Evolutionary conservation across 1,284 basidiomycete genomes (phyloP).

Genomic region (Salmacisia buchloeana): DNA sequence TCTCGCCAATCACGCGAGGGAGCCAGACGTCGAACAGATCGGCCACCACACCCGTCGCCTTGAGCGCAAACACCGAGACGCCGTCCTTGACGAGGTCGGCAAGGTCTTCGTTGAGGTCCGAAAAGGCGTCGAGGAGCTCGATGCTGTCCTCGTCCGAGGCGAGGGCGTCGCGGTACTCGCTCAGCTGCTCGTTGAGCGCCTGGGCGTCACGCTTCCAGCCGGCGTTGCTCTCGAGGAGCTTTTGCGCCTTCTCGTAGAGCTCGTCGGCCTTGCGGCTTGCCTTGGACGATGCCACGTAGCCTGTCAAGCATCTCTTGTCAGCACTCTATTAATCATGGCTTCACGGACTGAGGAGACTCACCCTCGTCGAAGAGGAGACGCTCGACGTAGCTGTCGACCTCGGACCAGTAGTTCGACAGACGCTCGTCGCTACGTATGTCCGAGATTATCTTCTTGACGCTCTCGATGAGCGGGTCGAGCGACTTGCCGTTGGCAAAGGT

Average conservation of each 20-base stretch:
- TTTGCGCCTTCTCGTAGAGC: slow-evolving; percentile 52
- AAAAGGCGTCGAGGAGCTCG: slow-evolving; percentile 50
- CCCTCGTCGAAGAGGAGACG: slow-evolving; percentile 50
- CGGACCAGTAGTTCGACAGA: slow-evolving; percentile 49
- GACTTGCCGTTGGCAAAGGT: slow-evolving; percentile 51
- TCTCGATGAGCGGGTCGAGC: slow-evolving; percentile 50
- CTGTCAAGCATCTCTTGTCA: no score
- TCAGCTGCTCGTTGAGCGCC: slow-evolving; percentile 50
- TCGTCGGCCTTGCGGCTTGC: slow-evolving; percentile 50
- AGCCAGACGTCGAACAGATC: slow-evolving; percentile 54
- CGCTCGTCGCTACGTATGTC: slow-evolving; percentile 51
- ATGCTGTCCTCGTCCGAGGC: slow-evolving; percentile 47
- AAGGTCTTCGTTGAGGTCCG: slow-evolving; percentile 51
- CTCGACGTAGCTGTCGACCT: slow-evolving; percentile 49
- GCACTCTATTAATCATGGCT: no score
- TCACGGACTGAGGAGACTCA: no score
- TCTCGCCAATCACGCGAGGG: slow-evolving; percentile 52
- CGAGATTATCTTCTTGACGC: slow-evolving; percentile 51
- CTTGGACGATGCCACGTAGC: slow-evolving; percentile 50
- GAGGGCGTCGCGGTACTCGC: slow-evolving; percentile 50
- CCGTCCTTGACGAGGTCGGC: slow-evolving; percentile 17
- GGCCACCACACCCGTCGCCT: slow-evolving; percentile 50
- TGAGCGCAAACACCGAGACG: slow-evolving; percentile 19
- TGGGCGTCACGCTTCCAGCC: slow-evolving; percentile 50
- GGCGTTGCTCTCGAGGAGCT: slow-evolving; percentile 48